Evolutionary conservation across 1,284 basidiomycete species (phyloP).

Genomic region (Sparassis latifolia): DNA sequence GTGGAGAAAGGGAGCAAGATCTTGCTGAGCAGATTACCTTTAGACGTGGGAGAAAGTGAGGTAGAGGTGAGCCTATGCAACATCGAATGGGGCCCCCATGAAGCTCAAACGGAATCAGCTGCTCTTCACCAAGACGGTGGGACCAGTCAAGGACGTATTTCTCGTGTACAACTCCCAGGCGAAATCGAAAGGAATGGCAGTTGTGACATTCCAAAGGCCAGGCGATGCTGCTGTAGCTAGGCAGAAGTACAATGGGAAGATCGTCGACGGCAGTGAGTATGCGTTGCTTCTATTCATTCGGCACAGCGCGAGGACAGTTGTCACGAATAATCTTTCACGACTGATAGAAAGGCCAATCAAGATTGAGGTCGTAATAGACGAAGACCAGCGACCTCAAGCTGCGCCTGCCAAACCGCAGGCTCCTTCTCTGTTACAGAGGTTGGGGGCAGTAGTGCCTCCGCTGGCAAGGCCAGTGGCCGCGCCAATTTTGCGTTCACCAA

Average conservation of each 20-base stretch:
- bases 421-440: conserved; percentile 33
- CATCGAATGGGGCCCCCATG: not conserved
- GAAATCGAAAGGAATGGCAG: conserved; percentile 68
- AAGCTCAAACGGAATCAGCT: conserved; percentile 28
- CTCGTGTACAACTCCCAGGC: conserved; percentile 68
- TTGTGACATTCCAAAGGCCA: conserved; percentile 55
- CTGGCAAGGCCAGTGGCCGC: not conserved
- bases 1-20: conserved; percentile 55
- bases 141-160: conserved; percentile 61
- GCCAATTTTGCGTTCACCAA: not conserved
- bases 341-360: conserved; percentile 56
- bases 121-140: conserved; percentile 67
- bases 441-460: not conserved
- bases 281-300: not conserved
- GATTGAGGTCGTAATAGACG: conserved; percentile 58
- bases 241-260: conserved; percentile 64
- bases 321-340: not conserved
- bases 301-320: no score
- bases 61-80: conserved; percentile 41
- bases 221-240: conserved; percentile 57
- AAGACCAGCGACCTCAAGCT: conserved; percentile 17
- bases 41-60: conserved; percentile 62
- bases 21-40: conserved; percentile 58
- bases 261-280: conserved; percentile 66
- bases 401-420: conserved; percentile 10